A percentile compares a stretch with the other conserved stretches of the same genome.
These are phyloP conservation scores for Solanum paucissectum DNA, from an alignment of 257 asterid genomes.

Conservation along the genomic window DNA sequence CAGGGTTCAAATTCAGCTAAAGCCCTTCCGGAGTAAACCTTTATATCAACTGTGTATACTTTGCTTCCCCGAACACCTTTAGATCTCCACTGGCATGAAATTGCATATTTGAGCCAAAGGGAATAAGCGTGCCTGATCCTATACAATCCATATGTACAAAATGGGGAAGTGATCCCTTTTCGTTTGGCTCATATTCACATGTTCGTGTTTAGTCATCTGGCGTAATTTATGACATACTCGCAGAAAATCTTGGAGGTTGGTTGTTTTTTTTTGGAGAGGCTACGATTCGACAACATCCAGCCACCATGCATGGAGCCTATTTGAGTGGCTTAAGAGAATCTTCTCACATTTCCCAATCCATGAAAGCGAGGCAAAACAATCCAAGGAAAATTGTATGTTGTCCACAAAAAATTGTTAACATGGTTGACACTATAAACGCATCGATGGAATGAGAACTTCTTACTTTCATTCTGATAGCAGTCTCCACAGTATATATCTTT, in stretches of 20 bases:
- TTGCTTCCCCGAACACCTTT: not conserved
- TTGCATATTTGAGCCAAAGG: slow-evolving; percentile 50
- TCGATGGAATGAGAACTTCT: too few species aligned
- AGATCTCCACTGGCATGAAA: not conserved
- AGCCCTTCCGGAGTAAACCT: not conserved
- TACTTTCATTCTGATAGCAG: too few species aligned
- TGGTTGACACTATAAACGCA: too few species aligned
- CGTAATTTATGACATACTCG: slow-evolving; percentile 61
- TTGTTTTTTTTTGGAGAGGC: slow-evolving; percentile 81
- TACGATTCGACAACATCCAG: slow-evolving; percentile 63
- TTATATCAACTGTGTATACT: not conserved
- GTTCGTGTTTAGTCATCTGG: slow-evolving; percentile 62
- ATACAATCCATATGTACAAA: slow-evolving; percentile 70
- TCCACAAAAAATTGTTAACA: too few species aligned
- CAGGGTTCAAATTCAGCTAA: too few species aligned
- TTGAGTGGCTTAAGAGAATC: slow-evolving; percentile 86
- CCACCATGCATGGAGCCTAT: slow-evolving; percentile 86
- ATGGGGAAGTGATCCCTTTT: slow-evolving; percentile 67
- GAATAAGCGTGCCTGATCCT: slow-evolving; percentile 54
- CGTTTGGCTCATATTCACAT: slow-evolving; percentile 73
- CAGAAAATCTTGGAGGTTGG: slow-evolving; percentile 42
- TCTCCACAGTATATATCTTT: too few species aligned
- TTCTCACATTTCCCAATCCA: slow-evolving; percentile 39
- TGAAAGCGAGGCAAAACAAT: slow-evolving; percentile 20
- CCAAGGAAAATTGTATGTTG: slow-evolving; percentile 21